Base-by-base conservation (phyloP, 108 stramenopile species). In the Phaeodactylum tricornutum region DNA sequence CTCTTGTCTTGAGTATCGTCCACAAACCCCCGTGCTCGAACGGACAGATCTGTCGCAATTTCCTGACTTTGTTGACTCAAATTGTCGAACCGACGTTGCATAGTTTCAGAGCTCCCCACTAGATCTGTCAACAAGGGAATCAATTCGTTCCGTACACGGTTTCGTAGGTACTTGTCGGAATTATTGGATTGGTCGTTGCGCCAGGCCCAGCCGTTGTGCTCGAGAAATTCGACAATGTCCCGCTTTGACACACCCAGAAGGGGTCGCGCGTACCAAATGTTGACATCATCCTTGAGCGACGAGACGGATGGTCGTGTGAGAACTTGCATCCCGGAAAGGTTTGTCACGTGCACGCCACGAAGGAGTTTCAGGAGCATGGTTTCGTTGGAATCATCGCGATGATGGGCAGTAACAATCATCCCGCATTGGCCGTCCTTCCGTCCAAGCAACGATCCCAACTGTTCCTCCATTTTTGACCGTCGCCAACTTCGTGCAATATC, bases 141-240 rank as follows among this genome's bases (percentile, higher is more conserved):
- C 51, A 92, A 34, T 54, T 92, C 81, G 66, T 87, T 84, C 15
- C 90, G 75, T 7, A 92, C 84, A 27, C 81, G 78, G 47, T 92
- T 92, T 17, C 90, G 64, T 36, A 77, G 64, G 57, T 92, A 92
- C 50, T 85, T 85, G 44, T 55, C 43, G 0, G 74, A 65, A 23
- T 41, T 44, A 59, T 92, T 92, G 50, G 74, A 75, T 29, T 43
- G 59, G 65, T 92, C 90, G 50, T 92, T 86, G 50, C 83, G 59
- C 90, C 90, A 92, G 23, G 45, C n/a, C 12, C 61, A 50, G 1
- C 50, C 35, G 17, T 62, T 43, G 0, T 37, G 25, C n/a, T 34
- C 49, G 11, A 87, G 56, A 42, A 70, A 92, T 12, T 69, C 50
- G 0, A 68, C 15, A 43, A 87, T 43, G 36, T 81, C 62, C 7